Evolutionary conservation across 441 rosid species (phyloP), one percentile per base, ranked within the genome.

Genomic region (Adansonia grandidieri): DNA sequence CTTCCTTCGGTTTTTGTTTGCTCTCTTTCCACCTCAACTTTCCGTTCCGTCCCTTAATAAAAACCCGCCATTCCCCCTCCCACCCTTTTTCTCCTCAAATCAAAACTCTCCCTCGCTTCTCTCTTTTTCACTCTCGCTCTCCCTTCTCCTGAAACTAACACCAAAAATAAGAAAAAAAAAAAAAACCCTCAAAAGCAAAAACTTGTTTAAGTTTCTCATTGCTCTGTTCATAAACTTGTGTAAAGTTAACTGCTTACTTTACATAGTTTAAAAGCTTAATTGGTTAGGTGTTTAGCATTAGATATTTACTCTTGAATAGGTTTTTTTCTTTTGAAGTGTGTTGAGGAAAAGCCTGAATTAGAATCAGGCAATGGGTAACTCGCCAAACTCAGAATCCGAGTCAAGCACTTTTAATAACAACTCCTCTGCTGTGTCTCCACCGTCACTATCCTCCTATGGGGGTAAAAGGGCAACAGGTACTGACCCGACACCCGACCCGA

Each of bases 371-470:
- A 83, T 83, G 85, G 75, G 73, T 13, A 80, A 80, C 22, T 63
- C 82, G 44, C 24, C 24, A 13, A 58, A 64, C 75, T 82, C 79
- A 9, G 83, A 80, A 45, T 17, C 75, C 32, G 80, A 82, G 32
- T 64, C 80, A 0, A 71, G 77, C 58, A 60, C 71, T 42, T 17
- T 37, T 37, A 37, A 37, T 37, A 40, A 19, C 11, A 60, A 57
- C 20, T 76, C 66, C 44, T 71, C 80, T 8, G 1, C 74, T 1
- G 56, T 73, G 1, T 79, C 75, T 4, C 67, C 72, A 0, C 57
- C 83, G 0, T 67, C 79, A 1, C 5, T 69, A 28, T 56, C 79
- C 0, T 70, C 77, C 0, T 40, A 65, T 1, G 63, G 28, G 11
- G 75, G 83, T 10, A 68, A 72, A 48, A 51, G 69, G 79, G 45